These are phyloP conservation scores for Candida vartiovaarae DNA, from an alignment of 805 yeast genomes.

Conservation along the genomic window DNA sequence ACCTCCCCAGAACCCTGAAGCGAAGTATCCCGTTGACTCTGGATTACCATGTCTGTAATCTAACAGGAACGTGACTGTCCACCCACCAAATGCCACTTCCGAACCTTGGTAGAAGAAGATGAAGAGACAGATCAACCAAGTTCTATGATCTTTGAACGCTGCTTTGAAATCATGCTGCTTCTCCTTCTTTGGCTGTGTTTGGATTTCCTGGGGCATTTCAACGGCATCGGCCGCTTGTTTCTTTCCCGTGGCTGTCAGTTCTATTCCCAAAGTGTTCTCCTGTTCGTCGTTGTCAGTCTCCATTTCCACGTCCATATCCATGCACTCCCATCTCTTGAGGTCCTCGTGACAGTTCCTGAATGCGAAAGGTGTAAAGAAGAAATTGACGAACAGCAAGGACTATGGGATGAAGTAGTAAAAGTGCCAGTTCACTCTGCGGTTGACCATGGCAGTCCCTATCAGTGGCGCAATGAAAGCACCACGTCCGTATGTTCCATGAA, in stretches of 20 bases:
- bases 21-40: conserved; percentile 43
- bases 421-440: conserved; percentile 48
- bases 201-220: not conserved
- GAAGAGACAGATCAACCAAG: conserved; percentile 48
- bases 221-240: not conserved
- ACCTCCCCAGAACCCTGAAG: conserved; percentile 65
- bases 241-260: not conserved
- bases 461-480: conserved; percentile 62
- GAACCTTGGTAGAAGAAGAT: conserved; percentile 57
- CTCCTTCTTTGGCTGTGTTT: conserved; percentile 1
- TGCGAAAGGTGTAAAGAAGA: conserved; percentile 30
- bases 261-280: not conserved
- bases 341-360: conserved; percentile 43
- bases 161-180: conserved; percentile 16
- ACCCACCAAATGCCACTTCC: conserved; percentile 57
- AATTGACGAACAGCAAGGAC: conserved; percentile 31
- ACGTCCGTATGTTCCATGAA: conserved; percentile 56
- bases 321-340: conserved; percentile 14
- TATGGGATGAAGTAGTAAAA: conserved; percentile 46
- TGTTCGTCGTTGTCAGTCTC: not conserved
- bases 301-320: conserved; percentile 2
- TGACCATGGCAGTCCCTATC: conserved; percentile 47
- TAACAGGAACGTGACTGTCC: conserved; percentile 55
- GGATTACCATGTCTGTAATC: conserved; percentile 41
- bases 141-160: conserved; percentile 34